Conservation (phyloP, 2,329 filamentous ascomycete species). For the Orbilia brochopaga region DNA sequence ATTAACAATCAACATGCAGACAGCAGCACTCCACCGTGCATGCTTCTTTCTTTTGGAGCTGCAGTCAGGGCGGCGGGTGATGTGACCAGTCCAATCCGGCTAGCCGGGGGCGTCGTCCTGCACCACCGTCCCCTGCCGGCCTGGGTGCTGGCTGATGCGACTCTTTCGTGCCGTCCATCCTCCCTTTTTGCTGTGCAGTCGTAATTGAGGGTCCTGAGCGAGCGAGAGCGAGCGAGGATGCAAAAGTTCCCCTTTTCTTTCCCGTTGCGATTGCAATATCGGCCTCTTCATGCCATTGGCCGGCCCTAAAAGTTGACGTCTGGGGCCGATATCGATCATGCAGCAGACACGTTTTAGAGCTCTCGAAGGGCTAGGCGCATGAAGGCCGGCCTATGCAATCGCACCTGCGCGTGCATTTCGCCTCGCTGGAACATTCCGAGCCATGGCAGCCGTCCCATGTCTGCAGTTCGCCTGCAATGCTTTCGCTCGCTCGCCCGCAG, state of each 20-base stretch:
- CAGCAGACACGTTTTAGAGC: background rate
- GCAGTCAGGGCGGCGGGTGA: constrained; percentile 4
- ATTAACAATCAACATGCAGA: constrained; percentile 10
- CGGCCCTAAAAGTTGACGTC: constrained; percentile 9
- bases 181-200: background rate
- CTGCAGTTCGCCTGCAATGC: too few relatives aligned
- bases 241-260: constrained; percentile 6
- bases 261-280: background rate
- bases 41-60: too few relatives aligned
- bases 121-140: background rate
- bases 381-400: background rate
- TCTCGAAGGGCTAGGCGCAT: background rate
- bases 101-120: constrained; percentile 1
- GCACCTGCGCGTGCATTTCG: background rate
- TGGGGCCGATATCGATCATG: background rate
- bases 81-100: constrained; percentile 6
- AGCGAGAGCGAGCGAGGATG: too few relatives aligned
- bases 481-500: too few relatives aligned
- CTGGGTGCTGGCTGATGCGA: background rate
- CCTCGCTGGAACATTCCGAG: too few relatives aligned
- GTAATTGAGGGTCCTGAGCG: background rate
- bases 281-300: constrained; percentile 5
- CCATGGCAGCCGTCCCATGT: too few relatives aligned
- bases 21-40: background rate
- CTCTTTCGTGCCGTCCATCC: constrained; percentile 4